Conservation (phyloP, 2,329 filamentous ascomycete genomes). For the Diplodia intermedia region DNA sequence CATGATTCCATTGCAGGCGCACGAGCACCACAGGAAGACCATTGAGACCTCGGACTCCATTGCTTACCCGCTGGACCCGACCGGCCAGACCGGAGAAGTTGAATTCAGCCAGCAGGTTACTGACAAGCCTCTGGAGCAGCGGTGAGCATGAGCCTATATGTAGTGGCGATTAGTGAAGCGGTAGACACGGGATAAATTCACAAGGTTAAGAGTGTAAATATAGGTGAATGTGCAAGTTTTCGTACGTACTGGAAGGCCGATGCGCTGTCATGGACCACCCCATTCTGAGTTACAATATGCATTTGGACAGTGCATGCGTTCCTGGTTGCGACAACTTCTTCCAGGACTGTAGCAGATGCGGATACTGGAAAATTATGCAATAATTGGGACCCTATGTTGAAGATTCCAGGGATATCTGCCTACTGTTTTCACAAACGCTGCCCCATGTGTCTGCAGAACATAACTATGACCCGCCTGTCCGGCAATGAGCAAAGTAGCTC, state of each 20-base stretch:
- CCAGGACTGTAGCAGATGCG: neutral
- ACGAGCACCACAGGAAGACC: slow-evolving; percentile 85
- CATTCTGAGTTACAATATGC: neutral
- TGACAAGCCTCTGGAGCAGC: slow-evolving; percentile 65
- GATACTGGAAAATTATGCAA: slow-evolving; percentile 1
- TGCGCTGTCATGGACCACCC: neutral
- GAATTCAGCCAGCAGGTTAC: slow-evolving; percentile 65
- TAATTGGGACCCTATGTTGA: slow-evolving; percentile 17
- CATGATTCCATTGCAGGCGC: slow-evolving; percentile 65
- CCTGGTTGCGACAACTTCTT: neutral
- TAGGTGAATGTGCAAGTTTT: slow-evolving; percentile 18
- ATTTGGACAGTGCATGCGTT: neutral
- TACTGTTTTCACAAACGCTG: slow-evolving; percentile 23
- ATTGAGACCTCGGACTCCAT: slow-evolving; percentile 82
- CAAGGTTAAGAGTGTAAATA: slow-evolving; percentile 13
- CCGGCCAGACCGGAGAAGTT: slow-evolving; percentile 65
- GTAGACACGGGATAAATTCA: neutral
- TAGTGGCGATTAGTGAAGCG: neutral
- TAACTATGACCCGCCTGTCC: slow-evolving; percentile 12
- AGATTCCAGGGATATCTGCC: slow-evolving; percentile 27
- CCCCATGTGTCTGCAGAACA: slow-evolving; percentile 22
- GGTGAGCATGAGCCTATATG: slow-evolving; percentile 52
- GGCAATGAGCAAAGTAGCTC: slow-evolving; percentile 24
- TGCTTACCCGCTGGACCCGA: slow-evolving; percentile 78
- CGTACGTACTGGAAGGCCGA: neutral